phyloP scores from a whole-genome alignment of 2,329 filamentous ascomycete species.

The Cladorrhinum sp. region DNA sequence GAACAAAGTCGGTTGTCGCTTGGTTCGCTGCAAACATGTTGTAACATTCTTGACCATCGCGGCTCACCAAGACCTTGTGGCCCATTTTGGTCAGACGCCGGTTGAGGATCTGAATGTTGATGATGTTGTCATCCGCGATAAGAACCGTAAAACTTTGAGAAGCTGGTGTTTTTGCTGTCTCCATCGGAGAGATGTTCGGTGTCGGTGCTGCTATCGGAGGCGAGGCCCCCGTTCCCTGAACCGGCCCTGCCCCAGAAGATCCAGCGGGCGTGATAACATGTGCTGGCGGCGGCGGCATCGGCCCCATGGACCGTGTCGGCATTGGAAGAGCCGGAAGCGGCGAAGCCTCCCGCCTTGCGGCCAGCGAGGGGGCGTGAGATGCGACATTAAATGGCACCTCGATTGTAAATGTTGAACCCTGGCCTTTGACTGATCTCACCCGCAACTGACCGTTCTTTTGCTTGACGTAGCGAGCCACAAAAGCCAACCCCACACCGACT shows the following conservation, averaged over 20 bases:
- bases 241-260: constrained; percentile 1
- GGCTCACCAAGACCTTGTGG: constrained; percentile 67
- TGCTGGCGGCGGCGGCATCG: neutral
- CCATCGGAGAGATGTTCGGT: constrained; percentile 24
- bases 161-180: constrained; percentile 30
- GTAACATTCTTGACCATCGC: constrained; percentile 83
- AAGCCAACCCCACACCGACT: constrained; percentile 77
- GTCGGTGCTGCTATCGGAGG: constrained; percentile 14
- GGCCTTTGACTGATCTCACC: constrained; percentile 76
- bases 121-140: constrained; percentile 81
- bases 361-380: constrained; percentile 37
- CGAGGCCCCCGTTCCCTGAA: neutral
- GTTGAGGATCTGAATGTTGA: constrained; percentile 77
- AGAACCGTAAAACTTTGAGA: constrained; percentile 48
- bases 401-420: constrained; percentile 78
- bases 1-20: constrained; percentile 68
- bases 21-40: constrained; percentile 63
- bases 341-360: constrained; percentile 21
- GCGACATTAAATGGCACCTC: constrained; percentile 72
- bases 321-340: constrained; percentile 31
- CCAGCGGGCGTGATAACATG: constrained; percentile 4
- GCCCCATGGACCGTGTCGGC: constrained; percentile 27
- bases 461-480: constrained; percentile 78
- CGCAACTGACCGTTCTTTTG: constrained; percentile 87
- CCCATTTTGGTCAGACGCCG: constrained; percentile 75